Percentiles rank a stretch among this genome's conserved stretches.
These are phyloP conservation scores for Claviceps spartinae DNA, from an alignment of 2,329 filamentous ascomycete genomes.

Conservation along the genomic window DNA sequence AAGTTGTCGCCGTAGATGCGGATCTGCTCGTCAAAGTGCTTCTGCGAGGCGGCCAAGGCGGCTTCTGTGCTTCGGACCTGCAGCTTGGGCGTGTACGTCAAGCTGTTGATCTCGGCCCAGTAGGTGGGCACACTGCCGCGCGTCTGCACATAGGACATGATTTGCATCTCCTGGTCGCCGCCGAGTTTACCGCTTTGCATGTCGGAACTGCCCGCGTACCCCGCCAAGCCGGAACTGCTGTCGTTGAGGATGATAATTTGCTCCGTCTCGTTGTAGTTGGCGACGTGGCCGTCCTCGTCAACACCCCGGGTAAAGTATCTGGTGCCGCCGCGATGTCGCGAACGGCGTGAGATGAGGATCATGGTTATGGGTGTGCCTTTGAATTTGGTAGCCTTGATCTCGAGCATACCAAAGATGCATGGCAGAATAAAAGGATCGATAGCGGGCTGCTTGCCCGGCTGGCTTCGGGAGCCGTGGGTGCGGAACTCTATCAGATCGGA, in stretches of 20 bases:
- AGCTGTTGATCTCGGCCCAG: slow-evolving; percentile 90
- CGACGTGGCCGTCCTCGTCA: slow-evolving; percentile 87
- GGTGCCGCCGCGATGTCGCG: slow-evolving; percentile 77
- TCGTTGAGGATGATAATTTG: slow-evolving; percentile 87
- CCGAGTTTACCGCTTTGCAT: slow-evolving; percentile 61
- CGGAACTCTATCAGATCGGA: slow-evolving; percentile 86
- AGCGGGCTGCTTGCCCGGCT: slow-evolving; percentile 56
- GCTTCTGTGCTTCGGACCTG: slow-evolving; percentile 76
- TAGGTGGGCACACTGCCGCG: slow-evolving; percentile 90
- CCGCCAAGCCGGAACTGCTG: slow-evolving; percentile 55
- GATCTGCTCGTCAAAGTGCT: slow-evolving; percentile 91
- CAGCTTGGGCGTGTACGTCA: slow-evolving; percentile 82
- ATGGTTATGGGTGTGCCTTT: slow-evolving; percentile 77
- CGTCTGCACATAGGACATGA: slow-evolving; percentile 91
- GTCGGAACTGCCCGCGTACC: slow-evolving; percentile 63
- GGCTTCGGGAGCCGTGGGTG: slow-evolving; percentile 44
- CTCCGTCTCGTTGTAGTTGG: slow-evolving; percentile 98
- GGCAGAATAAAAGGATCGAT: slow-evolving; percentile 89
- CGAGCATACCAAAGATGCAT: slow-evolving; percentile 91
- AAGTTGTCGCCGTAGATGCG: slow-evolving; percentile 91
- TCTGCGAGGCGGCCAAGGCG: slow-evolving; percentile 62
- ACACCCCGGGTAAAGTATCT: slow-evolving; percentile 91
- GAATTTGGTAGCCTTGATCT: slow-evolving; percentile 75
- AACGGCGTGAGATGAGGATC: slow-evolving; percentile 76
- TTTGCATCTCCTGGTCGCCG: slow-evolving; percentile 62